Base-by-base conservation (phyloP, 208 protist species). In the Herpetomonas tarakana region DNA sequence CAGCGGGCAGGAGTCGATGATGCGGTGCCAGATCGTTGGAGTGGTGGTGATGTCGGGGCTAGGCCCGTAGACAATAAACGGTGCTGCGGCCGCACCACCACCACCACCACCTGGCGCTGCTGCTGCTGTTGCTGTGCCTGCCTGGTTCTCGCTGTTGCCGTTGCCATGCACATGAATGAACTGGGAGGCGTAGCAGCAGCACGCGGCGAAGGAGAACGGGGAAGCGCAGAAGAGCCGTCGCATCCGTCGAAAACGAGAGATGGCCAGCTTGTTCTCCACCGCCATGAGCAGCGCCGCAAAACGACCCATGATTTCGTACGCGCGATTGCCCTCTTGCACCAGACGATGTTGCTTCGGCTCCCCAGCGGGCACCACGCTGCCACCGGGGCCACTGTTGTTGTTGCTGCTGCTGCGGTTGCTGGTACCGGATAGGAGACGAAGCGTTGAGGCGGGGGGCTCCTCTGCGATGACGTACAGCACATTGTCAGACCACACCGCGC, bases 181-280 rank as follows among this genome's bases (percentile, higher is more conserved):
- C 26, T 63, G 74, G 60, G 68, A 55, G 0, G 65, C 71, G 65
- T 86, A 86, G 59, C 64, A 69, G 55, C 79, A 86, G 22, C 70
- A 71, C 46, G 79, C 79, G 0, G 79, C 79, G 56, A 82, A 81
- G 30, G 62, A 58, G 31, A 86, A 79, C 19, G 78, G 67, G 64
- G 68, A 65, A 2, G 71, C 65, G 45, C 79, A 82, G 52, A 81
- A 86, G 14, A 86, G 57, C 1, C 79, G 71, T 0, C 75, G 52
- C 31, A 82, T 65, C 24, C 58, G 62, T 7, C 72, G 66, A 41
- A 82, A 81, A 19, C 59, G 65, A 21, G 75, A 81, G 21, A 21
- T 46, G 9, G 79, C 68, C 22, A 86, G 31, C 52, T 82, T 78
- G 55, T 79, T 69, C 51, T 86, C 79, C 21, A 82, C 58, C 7